Evolutionary conservation across 2,329 filamentous ascomycete species (phyloP), one percentile per base, ranked within the genome.

Genomic region (Xylaria hypoxylon): DNA sequence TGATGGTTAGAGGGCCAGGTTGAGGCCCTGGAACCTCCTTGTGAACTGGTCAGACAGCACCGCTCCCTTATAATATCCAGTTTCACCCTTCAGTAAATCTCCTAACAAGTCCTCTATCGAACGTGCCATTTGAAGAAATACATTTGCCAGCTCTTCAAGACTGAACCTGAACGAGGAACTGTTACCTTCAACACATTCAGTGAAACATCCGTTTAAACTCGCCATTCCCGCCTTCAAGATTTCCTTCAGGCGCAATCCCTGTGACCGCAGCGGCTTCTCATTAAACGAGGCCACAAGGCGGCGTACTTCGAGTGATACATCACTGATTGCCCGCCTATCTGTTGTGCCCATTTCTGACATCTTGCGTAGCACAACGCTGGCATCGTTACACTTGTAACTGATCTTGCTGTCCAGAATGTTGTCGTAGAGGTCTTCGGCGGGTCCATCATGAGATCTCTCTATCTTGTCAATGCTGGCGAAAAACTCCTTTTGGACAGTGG

Each of bases 301-400:
- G 45, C 19, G 26, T 19, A 24, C 11, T 4, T 35, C 35, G 2
- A 19, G 13, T 5, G n/a, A 63, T 4, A 13, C 26, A 50, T 19
- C 24, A 22, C 19, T 15, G 10, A 8, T 58, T 44, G 2, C 17
- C 15, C 7, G 2, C n/a, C n/a, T n/a, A n/a, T n/a, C n/a, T 26
- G n/a, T 15, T 33, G 7, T 42, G n/a, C n/a, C 13, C 24, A 17
- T 22, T 17, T 48, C 31, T 1, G 42, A 15, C 51, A 45, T 11
- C 22, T 19, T 58, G 3, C 61, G 61, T 22, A 63, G 15, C 1
- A 63, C 38, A 15, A 63, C 45, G 2, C 53, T 63, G 4, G 45
- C 61, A n/a, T 63, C 61, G 47, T 63, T 63, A n/a, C 53, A 63
- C 38, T 7, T 58, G 22, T 51, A 63, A 17, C 61, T 63, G 26